Evolutionary conservation across 106 monocot species (phyloP), one percentile per base, ranked within the genome.

Genomic region (Dendrobium officinale): DNA sequence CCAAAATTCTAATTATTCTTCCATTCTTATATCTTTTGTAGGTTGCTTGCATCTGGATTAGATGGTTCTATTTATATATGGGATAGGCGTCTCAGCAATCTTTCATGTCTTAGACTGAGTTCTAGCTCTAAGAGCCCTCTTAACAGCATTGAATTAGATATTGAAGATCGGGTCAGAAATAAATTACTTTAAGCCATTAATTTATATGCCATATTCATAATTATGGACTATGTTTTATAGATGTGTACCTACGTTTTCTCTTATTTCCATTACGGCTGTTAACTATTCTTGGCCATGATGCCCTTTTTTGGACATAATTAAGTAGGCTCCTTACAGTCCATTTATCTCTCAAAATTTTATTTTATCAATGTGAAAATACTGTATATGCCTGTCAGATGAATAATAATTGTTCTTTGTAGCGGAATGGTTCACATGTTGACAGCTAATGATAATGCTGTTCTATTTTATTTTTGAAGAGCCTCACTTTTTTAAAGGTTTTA

Each of bases 41-140:
- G 94, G 89, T 82, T 97, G 77, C 80, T 97, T 83, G 94, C 92
- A 77, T 92, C 92, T 86, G 92, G 89, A 78, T 74, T 92, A 16
- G 90, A 90, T 85, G 94, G 97, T 67, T 80, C 64, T 80, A 51
- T 97, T 72, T 86, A 87, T 80, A 80, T 92, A 58, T 97, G 97
- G 97, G 97, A 97, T 78, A 85, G 92, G 55, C 86, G 97, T 16
- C 37, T 55, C 31, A 86, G 92, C 79, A 82, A 80, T 49, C 55
- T 75, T 86, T 88, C 92, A 64, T 92, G 77, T 80, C 64, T 91
- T 44, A 89, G 91, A 79, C 87, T 94, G 67, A 80, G 24, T 55
- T 74, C 79, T 75, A 85, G 64, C 76, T 84, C 88, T 66, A 81
- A 85, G 33, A 86, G 80, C 74, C 90, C 89, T 44, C 79, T 98